Percentiles rank a stretch among this genome's conserved stretches.
phyloP scores from a whole-genome alignment of 164 flowering plant genomes.

The Paratinospora sagittata region DNA sequence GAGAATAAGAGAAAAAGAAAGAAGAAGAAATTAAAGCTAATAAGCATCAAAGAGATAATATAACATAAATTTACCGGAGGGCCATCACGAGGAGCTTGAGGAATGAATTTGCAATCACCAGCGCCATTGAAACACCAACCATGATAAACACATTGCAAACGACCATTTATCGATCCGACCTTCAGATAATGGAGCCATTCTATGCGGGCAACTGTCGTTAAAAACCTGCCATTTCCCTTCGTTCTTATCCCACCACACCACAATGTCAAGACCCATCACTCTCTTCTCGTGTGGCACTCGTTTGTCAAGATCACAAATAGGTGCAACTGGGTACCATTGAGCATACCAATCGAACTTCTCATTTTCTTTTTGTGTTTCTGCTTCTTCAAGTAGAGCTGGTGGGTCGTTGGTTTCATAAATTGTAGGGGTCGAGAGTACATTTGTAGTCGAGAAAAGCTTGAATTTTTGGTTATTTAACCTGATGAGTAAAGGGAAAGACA shows the following conservation, averaged over 20 bases:
- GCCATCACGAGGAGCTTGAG: conserved; percentile 77
- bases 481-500: conserved; percentile 13
- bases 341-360: conserved; percentile 76
- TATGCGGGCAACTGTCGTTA: conserved; percentile 84
- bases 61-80: conserved; percentile 57
- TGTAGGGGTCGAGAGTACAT: too few species aligned
- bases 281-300: too few species aligned
- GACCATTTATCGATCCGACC: conserved; percentile 79
- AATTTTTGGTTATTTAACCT: conserved; percentile 17
- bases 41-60: not conserved
- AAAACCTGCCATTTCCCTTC: too few species aligned
- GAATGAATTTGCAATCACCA: too few species aligned
- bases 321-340: conserved; percentile 74
- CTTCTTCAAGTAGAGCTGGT: conserved; percentile 20
- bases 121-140: too few species aligned
- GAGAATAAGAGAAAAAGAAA: too few species aligned
- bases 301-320: conserved; percentile 81
- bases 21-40: too few species aligned
- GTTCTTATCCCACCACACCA: too few species aligned
- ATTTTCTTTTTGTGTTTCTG: conserved; percentile 17
- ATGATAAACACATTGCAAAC: too few species aligned
- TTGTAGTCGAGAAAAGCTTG: conserved; percentile 30
- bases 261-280: too few species aligned
- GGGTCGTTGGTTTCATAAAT: conserved; percentile 27
- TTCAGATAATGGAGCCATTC: conserved; percentile 88